These are phyloP conservation scores for Zarea fungicola DNA, from an alignment of 2,329 filamentous ascomycete species.

Conservation along the genomic window DNA sequence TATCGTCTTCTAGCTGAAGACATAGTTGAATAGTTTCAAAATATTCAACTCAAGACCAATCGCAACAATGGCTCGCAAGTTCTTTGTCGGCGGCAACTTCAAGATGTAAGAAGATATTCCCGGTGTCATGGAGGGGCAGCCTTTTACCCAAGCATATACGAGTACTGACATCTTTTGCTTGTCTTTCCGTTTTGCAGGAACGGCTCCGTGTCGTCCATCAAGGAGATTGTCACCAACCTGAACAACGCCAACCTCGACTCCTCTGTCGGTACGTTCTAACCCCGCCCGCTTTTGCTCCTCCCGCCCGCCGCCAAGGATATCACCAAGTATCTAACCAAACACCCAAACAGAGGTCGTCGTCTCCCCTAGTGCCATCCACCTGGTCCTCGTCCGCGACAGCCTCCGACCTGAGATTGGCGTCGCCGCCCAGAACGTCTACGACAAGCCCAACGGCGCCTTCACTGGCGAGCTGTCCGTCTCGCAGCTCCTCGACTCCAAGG, in stretches of 20 bases:
- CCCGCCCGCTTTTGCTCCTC: constrained; percentile 6
- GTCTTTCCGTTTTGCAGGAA: constrained; percentile 59
- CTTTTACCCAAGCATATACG: constrained; percentile 21
- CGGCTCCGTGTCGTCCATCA: constrained; percentile 84
- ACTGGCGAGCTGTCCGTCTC: constrained; percentile 93
- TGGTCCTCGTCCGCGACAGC: constrained; percentile 76
- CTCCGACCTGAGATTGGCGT: constrained; percentile 74
- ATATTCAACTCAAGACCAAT: constrained; percentile 16
- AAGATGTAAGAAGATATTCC: constrained; percentile 70
- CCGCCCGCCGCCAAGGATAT: constrained; percentile 1
- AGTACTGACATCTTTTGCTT: no score
- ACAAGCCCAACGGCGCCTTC: constrained; percentile 95
- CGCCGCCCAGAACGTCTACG: constrained; percentile 93
- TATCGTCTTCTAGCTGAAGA: neutral
- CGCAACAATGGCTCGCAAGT: constrained; percentile 83
- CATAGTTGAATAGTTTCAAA: neutral
- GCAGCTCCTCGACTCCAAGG: constrained; percentile 83
- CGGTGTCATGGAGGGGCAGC: constrained; percentile 10
- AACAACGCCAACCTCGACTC: constrained; percentile 79
- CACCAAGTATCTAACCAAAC: constrained; percentile 15
- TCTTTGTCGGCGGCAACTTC: constrained; percentile 98
- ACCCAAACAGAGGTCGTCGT: constrained; percentile 76
- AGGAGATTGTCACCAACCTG: constrained; percentile 82
- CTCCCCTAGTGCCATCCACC: constrained; percentile 85
- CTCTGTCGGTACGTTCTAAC: constrained; percentile 57